phyloP scores from a whole-genome alignment of 2,329 filamentous ascomycete genomes.

The Ophiostoma ips region DNA sequence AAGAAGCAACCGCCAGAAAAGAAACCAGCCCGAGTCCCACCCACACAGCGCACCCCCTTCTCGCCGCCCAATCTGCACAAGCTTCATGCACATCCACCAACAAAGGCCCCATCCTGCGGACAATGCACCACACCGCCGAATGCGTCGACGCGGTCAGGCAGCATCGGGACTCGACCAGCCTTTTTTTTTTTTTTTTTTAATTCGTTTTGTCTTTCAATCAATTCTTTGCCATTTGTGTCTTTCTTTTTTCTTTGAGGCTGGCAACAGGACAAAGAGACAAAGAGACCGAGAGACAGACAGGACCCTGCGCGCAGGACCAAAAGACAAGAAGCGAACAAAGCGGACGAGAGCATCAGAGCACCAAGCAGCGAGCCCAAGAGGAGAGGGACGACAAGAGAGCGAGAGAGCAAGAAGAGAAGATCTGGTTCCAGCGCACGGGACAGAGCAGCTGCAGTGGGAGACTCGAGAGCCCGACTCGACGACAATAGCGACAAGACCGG shows the following conservation, averaged over 20 bases:
- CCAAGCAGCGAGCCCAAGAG: no score
- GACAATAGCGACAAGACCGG: background rate
- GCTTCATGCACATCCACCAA: background rate
- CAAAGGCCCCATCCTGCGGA: constrained; percentile 1
- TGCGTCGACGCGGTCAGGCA: constrained; percentile 7
- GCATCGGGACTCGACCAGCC: background rate
- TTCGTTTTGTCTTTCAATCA: background rate
- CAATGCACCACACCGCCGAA: constrained; percentile 11
- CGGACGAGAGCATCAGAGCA: no score
- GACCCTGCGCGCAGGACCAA: no score
- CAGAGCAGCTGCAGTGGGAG: no score
- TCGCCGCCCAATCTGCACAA: constrained; percentile 3
- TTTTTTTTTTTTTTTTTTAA: background rate
- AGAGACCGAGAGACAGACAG: background rate
- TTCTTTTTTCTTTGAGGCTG: constrained; percentile 1
- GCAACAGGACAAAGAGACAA: background rate
- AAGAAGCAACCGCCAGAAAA: background rate
- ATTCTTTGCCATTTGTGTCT: background rate
- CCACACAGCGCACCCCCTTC: background rate
- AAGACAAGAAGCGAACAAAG: no score
- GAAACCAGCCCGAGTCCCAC: background rate
- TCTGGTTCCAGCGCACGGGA: no score
- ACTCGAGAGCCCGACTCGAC: background rate
- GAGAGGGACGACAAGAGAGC: no score
- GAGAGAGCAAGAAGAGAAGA: background rate